Evolutionary conservation across 441 rosid genomes (phyloP), one percentile per base, ranked within the genome.

Genomic region (Arabidopsis lyrata): DNA sequence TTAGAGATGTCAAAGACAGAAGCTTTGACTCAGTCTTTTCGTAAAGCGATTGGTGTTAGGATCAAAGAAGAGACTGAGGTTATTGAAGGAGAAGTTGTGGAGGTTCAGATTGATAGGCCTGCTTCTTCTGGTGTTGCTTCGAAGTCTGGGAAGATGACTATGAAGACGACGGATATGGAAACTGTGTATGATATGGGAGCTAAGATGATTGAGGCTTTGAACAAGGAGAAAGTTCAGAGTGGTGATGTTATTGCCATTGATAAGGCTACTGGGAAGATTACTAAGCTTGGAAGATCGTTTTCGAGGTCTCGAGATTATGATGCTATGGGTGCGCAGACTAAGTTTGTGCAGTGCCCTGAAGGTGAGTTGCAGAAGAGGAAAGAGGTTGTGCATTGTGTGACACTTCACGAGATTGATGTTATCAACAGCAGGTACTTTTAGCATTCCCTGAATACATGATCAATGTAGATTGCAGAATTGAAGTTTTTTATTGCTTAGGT

Each of bases 121-220:
- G 97, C 95, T 2, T 85, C 81, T 16, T 60, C 95, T 1, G 95
- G 99, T 1, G 90, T 83, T 1, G 97, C 97, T 1, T 85, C 93
- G 0, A 94, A 94, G 85, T 86, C 97, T 0, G 97, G 99, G 70
- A 92, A 86, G 81, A 64, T 94, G 78, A 94, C 99, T 0, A 82
- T 94, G 72, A 94, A 94, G 86, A 94, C 99, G 0, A 92, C 97
- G 1, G 97, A 94, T 77, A 94, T 94, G 99, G 99, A 94, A 78
- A 89, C 95, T 0, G 84, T 90, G 8, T 94, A 94, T 18, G 99
- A 94, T n/a, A 63, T 94, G 76, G 99, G 99, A 20, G 86, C 85
- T 6, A 94, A 92, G 89, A 87, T 94, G 97, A 90, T 94, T 41
- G 97, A 94, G 68, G 83, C 97, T 2, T 59, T 92, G 73, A 90